phyloP scores from a whole-genome alignment of 805 yeast genomes.

The Saccharomycopsis babjevae region DNA sequence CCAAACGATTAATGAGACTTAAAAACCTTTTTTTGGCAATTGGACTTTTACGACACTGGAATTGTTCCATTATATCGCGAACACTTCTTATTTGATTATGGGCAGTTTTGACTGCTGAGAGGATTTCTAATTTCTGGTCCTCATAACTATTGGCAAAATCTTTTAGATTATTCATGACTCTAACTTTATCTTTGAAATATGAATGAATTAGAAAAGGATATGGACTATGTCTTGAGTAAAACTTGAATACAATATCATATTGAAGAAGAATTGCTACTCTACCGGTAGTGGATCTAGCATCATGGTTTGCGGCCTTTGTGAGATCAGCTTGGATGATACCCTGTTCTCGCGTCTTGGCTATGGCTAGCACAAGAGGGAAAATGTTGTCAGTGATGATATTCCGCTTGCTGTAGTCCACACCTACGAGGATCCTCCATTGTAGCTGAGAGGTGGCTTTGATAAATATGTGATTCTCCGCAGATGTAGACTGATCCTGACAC shows the following conservation, averaged over 20 bases:
- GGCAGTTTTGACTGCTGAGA: not conserved
- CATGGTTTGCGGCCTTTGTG: conserved; percentile 3
- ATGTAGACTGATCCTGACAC: not conserved
- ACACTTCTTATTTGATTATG: not conserved
- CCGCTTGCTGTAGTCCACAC: not conserved
- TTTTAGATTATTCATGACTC: not conserved
- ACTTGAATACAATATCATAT: not conserved
- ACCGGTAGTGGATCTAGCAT: conserved; percentile 4
- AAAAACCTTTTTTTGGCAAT: not conserved
- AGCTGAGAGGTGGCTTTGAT: not conserved
- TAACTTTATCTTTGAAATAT: not conserved
- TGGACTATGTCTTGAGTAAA: not conserved
- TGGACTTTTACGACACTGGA: not conserved
- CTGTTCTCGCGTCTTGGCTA: conserved; percentile 1
- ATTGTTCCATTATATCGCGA: not conserved
- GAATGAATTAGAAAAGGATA: conserved; percentile 1
- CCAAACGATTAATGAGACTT: not conserved
- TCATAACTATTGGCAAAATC: not conserved
- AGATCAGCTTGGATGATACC: conserved; percentile 2
- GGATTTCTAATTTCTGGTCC: not conserved
- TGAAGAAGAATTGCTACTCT: conserved; percentile 1
- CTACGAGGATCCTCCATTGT: conserved; percentile 5
- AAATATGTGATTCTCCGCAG: not conserved
- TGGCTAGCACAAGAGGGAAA: not conserved
- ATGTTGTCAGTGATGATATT: not conserved